phyloP scores from a whole-genome alignment of 208 protist genomes.

The Herpetomonas samuelpessoai region DNA sequence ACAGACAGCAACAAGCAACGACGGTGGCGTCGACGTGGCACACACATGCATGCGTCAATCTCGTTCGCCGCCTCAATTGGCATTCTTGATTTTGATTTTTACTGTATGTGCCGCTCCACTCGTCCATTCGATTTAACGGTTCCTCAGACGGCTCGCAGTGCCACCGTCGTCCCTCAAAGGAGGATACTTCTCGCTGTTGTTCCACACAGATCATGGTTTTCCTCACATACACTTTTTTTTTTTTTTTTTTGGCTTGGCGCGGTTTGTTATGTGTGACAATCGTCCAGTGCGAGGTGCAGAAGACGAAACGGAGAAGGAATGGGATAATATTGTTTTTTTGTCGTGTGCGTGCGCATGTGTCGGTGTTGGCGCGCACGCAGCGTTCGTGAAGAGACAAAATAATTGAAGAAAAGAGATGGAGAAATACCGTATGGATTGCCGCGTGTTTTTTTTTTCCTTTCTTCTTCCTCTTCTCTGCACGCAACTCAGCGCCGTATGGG shows the following conservation, averaged over 20 bases:
- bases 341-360: background rate
- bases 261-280: background rate
- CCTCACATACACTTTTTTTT: background rate
- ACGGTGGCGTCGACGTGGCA: background rate
- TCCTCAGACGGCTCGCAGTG: too few relatives aligned
- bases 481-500: background rate
- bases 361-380: background rate
- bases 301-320: background rate
- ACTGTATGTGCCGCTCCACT: too few relatives aligned
- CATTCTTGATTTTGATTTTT: too few relatives aligned
- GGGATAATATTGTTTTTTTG: background rate
- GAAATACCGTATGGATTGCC: too few relatives aligned
- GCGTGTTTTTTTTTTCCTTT: background rate
- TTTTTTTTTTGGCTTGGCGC: background rate
- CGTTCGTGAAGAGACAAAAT: background rate
- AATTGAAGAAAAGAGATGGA: background rate
- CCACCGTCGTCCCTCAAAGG: background rate
- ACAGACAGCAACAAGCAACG: background rate
- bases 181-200: background rate
- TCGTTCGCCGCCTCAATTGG: too few relatives aligned
- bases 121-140: too few relatives aligned
- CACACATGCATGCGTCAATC: too few relatives aligned
- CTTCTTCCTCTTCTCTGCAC: background rate
- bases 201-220: background rate
- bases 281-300: background rate